A percentile compares a stretch with the other conserved stretches of the same genome.
These are phyloP conservation scores for Sarocladium oryzae DNA, from an alignment of 2,329 filamentous ascomycete genomes.

Conservation along the genomic window DNA sequence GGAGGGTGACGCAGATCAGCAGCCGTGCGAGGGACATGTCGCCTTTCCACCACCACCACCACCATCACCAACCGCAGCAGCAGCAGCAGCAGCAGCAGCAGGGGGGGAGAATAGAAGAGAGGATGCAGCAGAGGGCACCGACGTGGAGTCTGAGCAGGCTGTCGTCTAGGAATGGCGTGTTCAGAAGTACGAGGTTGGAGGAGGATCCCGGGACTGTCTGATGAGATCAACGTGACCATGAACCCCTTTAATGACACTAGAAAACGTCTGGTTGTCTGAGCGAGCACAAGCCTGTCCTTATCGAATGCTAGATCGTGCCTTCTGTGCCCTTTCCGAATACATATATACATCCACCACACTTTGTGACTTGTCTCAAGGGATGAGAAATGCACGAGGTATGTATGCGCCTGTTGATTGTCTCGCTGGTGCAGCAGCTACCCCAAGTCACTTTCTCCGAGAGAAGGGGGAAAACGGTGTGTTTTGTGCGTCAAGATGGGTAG, in stretches of 20 bases:
- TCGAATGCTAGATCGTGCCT: not conserved
- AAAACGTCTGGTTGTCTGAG: constrained; percentile 1
- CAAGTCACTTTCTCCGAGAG: too few species aligned
- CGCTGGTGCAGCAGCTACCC: too few species aligned
- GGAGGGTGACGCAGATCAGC: constrained; percentile 15
- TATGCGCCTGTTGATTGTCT: too few species aligned
- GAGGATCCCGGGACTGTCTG: not conserved
- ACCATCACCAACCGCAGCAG: not conserved
- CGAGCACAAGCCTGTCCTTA: constrained; percentile 1
- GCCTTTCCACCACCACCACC: not conserved
- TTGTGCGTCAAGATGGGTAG: too few species aligned
- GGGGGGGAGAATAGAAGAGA: not conserved
- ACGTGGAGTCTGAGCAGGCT: constrained; percentile 8
- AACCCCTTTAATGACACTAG: constrained; percentile 1
- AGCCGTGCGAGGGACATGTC: constrained; percentile 10
- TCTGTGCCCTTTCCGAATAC: too few species aligned
- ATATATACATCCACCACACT: too few species aligned
- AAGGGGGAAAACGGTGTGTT: too few species aligned
- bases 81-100: not conserved
- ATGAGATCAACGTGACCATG: constrained; percentile 1
- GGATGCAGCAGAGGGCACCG: not conserved
- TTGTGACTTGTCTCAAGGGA: too few species aligned
- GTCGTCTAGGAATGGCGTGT: not conserved
- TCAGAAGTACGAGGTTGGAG: not conserved
- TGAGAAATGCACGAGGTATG: too few species aligned